phyloP scores from a whole-genome alignment of 441 rosid species.

The Croton setiger region DNA sequence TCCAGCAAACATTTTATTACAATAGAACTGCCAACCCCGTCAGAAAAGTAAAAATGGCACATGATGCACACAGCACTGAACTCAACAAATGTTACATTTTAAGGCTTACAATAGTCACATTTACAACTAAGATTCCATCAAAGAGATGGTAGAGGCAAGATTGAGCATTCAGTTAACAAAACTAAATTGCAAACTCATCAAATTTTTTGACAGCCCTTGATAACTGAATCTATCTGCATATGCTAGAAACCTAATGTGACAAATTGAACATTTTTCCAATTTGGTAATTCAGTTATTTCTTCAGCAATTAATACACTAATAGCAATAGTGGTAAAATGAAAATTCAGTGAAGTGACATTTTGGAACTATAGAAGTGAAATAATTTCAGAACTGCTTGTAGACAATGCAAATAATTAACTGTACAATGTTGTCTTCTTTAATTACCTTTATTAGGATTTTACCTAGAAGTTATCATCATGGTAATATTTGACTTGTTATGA shows the following conservation, averaged over 20 bases:
- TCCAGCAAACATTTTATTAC: neutral
- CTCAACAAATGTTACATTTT: conserved; percentile 1
- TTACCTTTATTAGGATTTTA: neutral
- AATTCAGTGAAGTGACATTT: neutral
- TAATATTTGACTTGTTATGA: neutral
- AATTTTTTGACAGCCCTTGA: too few relatives aligned
- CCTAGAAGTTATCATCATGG: neutral
- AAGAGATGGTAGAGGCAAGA: neutral
- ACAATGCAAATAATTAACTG: neutral
- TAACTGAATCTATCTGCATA: too few relatives aligned
- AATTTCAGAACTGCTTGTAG: too few relatives aligned
- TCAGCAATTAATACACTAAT: too few relatives aligned
- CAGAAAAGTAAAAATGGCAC: neutral
- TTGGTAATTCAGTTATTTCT: too few relatives aligned
- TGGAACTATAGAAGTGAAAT: neutral
- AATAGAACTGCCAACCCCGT: neutral
- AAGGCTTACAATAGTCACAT: neutral
- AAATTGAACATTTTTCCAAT: too few relatives aligned
- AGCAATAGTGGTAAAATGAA: too few relatives aligned
- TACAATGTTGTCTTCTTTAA: neutral
- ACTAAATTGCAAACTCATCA: too few relatives aligned
- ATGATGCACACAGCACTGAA: neutral
- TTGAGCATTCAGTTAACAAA: too few relatives aligned
- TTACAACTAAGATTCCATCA: too few relatives aligned
- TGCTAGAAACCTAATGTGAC: too few relatives aligned